Evolutionary conservation across 1,284 basidiomycete genomes (phyloP).

Genomic region (Fomitiporia mediterranea): DNA sequence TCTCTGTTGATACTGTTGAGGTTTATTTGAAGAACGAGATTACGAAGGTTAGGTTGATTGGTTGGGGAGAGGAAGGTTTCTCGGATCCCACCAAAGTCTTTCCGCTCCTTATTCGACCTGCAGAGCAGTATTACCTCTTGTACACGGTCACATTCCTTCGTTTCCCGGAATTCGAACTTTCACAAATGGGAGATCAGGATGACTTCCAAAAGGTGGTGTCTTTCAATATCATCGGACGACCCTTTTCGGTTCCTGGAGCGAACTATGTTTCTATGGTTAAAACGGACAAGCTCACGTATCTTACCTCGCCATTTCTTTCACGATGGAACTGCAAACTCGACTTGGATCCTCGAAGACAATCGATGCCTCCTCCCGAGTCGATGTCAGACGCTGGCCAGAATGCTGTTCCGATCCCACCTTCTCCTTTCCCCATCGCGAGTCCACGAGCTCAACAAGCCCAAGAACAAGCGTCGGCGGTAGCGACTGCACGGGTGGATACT

Average conservation of each 20-base stretch:
- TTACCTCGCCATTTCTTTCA: slow-evolving; percentile 71
- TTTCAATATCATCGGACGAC: slow-evolving; percentile 73
- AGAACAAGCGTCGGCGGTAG: slow-evolving; percentile 7
- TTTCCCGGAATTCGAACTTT: slow-evolving; percentile 40
- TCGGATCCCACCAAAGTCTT: slow-evolving; percentile 47
- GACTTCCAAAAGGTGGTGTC: slow-evolving; percentile 72
- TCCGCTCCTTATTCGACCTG: slow-evolving; percentile 61
- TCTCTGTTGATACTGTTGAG: slow-evolving; percentile 67
- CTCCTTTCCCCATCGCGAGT: slow-evolving; percentile 54
- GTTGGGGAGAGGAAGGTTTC: slow-evolving; percentile 54
- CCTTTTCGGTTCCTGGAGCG: slow-evolving; percentile 34
- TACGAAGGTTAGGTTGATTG: slow-evolving; percentile 62
- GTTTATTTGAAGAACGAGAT: slow-evolving; percentile 74
- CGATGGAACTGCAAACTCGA: slow-evolving; percentile 87
- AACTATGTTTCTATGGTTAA: slow-evolving; percentile 11
- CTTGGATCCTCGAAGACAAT: slow-evolving; percentile 45
- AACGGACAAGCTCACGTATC: slow-evolving; percentile 38
- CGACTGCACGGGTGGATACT: neutral
- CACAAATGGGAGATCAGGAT: slow-evolving; percentile 21
- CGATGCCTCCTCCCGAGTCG: slow-evolving; percentile 16
- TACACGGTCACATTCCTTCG: slow-evolving; percentile 77
- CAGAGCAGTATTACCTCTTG: slow-evolving; percentile 82
- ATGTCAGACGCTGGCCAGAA: slow-evolving; percentile 33
- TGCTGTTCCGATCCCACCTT: slow-evolving; percentile 65
- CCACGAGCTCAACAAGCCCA: slow-evolving; percentile 16